These are phyloP conservation scores for Colletotrichum godetiae DNA, from an alignment of 2,329 filamentous ascomycete genomes.

Conservation along the genomic window DNA sequence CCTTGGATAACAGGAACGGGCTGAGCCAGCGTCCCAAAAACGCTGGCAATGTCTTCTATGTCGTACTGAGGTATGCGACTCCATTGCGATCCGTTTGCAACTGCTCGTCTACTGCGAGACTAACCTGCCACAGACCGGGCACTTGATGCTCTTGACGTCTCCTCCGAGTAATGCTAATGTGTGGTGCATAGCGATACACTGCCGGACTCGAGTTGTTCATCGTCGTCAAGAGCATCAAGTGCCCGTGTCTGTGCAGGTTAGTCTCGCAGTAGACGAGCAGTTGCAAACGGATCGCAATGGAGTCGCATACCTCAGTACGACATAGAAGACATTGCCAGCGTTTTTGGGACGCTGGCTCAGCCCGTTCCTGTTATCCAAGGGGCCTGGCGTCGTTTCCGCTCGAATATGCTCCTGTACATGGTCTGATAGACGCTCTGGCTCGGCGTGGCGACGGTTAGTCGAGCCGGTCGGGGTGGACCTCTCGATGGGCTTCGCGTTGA, in stretches of 20 bases:
- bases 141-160: conserved; percentile 88
- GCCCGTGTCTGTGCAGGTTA: conserved; percentile 76
- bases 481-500: conserved; percentile 93
- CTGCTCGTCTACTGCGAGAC: neutral
- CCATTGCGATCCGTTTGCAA: neutral
- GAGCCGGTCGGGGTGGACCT: conserved; percentile 83
- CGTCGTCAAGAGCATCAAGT: conserved; percentile 96
- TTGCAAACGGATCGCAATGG: neutral
- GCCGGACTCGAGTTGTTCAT: conserved; percentile 95
- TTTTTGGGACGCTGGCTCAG: conserved; percentile 67
- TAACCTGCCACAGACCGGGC: conserved; percentile 73
- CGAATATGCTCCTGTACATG: conserved; percentile 97
- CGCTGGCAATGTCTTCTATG: conserved; percentile 91
- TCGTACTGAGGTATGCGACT: conserved; percentile 79
- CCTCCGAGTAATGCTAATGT: conserved; percentile 89
- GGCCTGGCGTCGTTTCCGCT: conserved; percentile 70
- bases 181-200: conserved; percentile 96
- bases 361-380: conserved; percentile 60
- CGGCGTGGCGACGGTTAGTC: conserved; percentile 77
- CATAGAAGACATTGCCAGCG: conserved; percentile 91
- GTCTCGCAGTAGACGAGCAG: neutral
- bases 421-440: conserved; percentile 97
- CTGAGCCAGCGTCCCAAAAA: conserved; percentile 67
- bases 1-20: conserved; percentile 60
- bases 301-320: conserved; percentile 79